These are phyloP conservation scores for Volvox reticuliferus DNA, from an alignment of 139 green algal genomes.

Conservation along the genomic window DNA sequence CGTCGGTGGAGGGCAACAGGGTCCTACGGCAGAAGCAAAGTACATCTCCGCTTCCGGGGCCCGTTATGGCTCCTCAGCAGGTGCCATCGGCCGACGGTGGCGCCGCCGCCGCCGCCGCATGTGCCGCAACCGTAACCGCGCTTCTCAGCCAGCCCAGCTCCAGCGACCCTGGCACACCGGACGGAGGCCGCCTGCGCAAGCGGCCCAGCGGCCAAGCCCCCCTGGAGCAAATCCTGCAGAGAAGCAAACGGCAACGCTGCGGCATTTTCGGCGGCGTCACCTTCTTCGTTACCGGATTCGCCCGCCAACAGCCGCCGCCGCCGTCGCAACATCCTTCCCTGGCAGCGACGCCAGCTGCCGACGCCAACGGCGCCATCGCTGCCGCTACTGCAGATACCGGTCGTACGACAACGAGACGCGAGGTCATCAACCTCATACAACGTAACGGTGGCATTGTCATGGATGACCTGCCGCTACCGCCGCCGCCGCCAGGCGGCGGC, in stretches of 20 bases:
- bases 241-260: conserved; percentile 37
- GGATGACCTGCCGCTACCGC: conserved; percentile 33
- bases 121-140: not conserved
- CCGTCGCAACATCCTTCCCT: not conserved
- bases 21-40: not conserved
- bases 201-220: not conserved
- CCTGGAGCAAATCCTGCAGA: conserved; percentile 2
- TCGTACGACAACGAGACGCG: not conserved
- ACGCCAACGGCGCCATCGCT: not conserved
- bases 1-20: not conserved
- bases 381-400: not conserved
- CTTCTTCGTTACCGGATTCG: conserved; percentile 38
- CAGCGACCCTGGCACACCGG: conserved; percentile 28
- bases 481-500: not conserved
- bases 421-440: conserved; percentile 20
- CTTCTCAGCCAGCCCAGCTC: conserved; percentile 22
- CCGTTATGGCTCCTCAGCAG: not conserved
- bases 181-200: conserved; percentile 14
- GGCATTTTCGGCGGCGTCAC: conserved; percentile 32
- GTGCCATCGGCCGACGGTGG: too few species aligned
- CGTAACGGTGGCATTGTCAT: conserved; percentile 34
- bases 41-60: not conserved
- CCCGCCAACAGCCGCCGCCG: not conserved
- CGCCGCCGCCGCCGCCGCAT: not conserved
- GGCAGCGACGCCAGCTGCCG: not conserved